Evolutionary conservation across 257 asterid genomes (phyloP), one percentile per base, ranked within the genome.

Genomic region (Solanum tarijense): DNA sequence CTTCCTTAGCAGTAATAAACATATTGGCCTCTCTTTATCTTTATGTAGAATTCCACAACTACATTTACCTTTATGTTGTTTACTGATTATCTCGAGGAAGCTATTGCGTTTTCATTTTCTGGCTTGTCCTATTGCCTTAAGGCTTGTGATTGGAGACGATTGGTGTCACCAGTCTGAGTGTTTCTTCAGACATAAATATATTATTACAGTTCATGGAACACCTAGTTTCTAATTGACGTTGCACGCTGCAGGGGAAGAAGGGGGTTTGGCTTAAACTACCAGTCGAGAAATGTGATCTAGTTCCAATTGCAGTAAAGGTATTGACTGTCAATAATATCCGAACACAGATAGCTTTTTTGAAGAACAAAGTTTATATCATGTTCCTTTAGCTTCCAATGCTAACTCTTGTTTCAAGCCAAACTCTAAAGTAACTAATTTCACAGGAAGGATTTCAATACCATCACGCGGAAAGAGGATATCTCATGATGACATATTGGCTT

Each of bases 211-310:
- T 48, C n/a, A 48, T 29, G 43, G 41, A 82, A 82, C 85, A 29
- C 69, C 29, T 82, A 29, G 7, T 48, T 82, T 46, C 11, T 9
- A 82, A 82, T 82, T 46, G 9, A 0, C 1, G 43, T 29, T 48
- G 69, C 85, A 46, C 0, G 0, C 41, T 82, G 85, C 31, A 96
- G 98, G 98, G 97, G 36, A 95, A 94, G 92, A 95, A 93, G 89
- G 99, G 99, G 41, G 93, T 96, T 85, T 96, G 99, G 98, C 95
- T 96, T 10, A 95, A 94, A 93, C 90, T 96, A 74, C 98, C 99
- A 12, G 87, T 96, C 2, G 94, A 93, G 88, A 95, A 93, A 92
- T 94, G 95, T 73, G 96, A 90, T 76, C 94, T 95, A 12, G 98
- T 96, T 87, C 99, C 98, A 6, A 41, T 95, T 25, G 99, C 98